Evolutionary conservation across 257 asterid genomes (phyloP), one percentile per base, ranked within the genome.

Genomic region (Echium plantagineum): DNA sequence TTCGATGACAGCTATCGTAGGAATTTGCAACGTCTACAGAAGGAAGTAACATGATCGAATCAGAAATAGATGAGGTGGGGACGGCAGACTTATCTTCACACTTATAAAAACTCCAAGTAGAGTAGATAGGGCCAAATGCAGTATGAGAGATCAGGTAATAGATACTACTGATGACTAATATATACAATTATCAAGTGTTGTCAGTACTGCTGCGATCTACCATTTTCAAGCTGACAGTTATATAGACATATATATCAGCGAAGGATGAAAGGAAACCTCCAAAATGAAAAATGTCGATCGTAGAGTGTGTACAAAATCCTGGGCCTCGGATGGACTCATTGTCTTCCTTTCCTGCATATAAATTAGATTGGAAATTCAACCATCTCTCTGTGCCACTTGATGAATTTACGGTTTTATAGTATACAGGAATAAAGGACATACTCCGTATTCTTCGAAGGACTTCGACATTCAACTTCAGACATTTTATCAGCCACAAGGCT

Each of bases 1-100:
- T 78, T 91, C 98, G 55, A 91, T 78, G 55, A 84, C 95, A 58
- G 96, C 98, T 71, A 91, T 83, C 20, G 96, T 83, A 46, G 98
- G 98, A 70, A 87, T 77, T 66, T 64, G 58, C 69, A 91, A 86
- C 60, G 70, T 86, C 96, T 90, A 80, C 61, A 65, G 35, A 67
- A 21, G 20, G 54, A 60, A 22, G 10, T 3, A 64, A 65, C 49
- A 38, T 38, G 54, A 51, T 59, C 62, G 49, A 67, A 57, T 64
- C 47, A 66, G 59, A 53, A 38, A 55, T 57, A 24, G 24, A 18
- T 18, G 13, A 7, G 32, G 5, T 15, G 60, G 48, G 17, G 30
- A 22, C 16, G 47, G 10, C 5, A 42, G 49, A 42, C 49, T 42
- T 42, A 42, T 42, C 49, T 42, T 42, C 13, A 42, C 49, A 60